Percentiles rank a stretch among this genome's conserved stretches.
These are phyloP conservation scores for Mycena chlorophos DNA, from an alignment of 768 basidiomycete genomes.

Conservation along the genomic window DNA sequence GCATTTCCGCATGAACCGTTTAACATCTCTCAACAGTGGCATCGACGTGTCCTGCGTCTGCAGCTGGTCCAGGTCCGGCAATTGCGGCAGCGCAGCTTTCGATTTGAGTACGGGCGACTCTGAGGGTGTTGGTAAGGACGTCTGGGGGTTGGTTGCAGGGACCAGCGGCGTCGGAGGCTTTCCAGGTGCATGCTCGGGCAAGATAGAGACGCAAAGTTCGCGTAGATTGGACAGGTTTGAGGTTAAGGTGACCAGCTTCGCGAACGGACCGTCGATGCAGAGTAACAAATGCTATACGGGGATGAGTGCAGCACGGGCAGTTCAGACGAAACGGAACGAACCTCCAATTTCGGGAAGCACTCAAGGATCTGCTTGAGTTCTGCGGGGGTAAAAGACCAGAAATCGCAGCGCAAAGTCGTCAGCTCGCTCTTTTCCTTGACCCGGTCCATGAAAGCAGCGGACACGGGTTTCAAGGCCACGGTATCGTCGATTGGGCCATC, in stretches of 20 bases:
- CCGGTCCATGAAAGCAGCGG: conserved; percentile 30
- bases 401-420: conserved; percentile 37
- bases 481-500: conserved; percentile 29
- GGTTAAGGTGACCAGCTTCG: conserved; percentile 34
- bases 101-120: conserved; percentile 33
- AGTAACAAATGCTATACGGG: conserved; percentile 29
- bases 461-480: conserved; percentile 30
- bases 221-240: conserved; percentile 31
- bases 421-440: conserved; percentile 28
- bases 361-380: conserved; percentile 37
- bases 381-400: conserved; percentile 36
- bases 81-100: conserved; percentile 30
- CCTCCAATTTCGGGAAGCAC: conserved; percentile 34
- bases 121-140: conserved; percentile 32
- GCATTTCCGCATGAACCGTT: conserved; percentile 38
- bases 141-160: conserved; percentile 15
- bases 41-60: conserved; percentile 37
- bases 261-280: conserved; percentile 37
- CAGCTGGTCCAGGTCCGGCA: conserved; percentile 29
- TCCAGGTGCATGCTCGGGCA: conserved; percentile 32
- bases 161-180: conserved; percentile 28
- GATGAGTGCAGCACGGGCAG: conserved; percentile 7
- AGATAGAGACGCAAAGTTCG: conserved; percentile 32
- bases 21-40: conserved; percentile 38
- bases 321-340: conserved; percentile 16